phyloP scores from a whole-genome alignment of 2,329 filamentous ascomycete species.

The Cadophora gregata region DNA sequence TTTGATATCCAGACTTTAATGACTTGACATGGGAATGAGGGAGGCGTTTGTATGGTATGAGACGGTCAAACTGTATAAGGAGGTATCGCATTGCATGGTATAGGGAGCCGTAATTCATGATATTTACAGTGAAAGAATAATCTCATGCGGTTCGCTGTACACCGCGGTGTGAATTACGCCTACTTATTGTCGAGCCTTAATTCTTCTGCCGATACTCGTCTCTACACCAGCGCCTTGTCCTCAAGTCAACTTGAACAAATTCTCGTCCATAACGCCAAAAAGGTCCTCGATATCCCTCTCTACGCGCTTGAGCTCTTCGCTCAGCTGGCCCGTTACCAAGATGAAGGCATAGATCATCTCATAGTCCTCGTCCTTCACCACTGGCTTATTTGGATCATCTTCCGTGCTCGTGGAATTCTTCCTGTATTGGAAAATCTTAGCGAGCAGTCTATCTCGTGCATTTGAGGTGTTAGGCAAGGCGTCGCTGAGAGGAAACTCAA shows the following conservation, averaged over 20 bases:
- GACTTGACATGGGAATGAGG: background rate
- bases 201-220: background rate
- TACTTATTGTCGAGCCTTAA: background rate
- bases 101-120: constrained; percentile 13
- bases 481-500: constrained; percentile 92
- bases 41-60: background rate
- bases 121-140: constrained; percentile 18
- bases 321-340: constrained; percentile 70
- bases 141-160: background rate
- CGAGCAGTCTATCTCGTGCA: constrained; percentile 80
- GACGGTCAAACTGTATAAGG: background rate
- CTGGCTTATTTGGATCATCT: constrained; percentile 23
- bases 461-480: constrained; percentile 83
- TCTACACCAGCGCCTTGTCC: background rate
- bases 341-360: constrained; percentile 92
- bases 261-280: constrained; percentile 67
- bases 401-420: constrained; percentile 54
- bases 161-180: constrained; percentile 3
- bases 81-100: constrained; percentile 18
- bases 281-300: constrained; percentile 66
- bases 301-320: constrained; percentile 66
- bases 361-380: constrained; percentile 78
- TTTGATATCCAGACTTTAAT: constrained; percentile 28
- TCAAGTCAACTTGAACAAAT: constrained; percentile 56
- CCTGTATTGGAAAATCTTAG: constrained; percentile 87